Conservation (phyloP, 2,329 filamentous ascomycete genomes). For the Arthrobotrys musiformis region DNA sequence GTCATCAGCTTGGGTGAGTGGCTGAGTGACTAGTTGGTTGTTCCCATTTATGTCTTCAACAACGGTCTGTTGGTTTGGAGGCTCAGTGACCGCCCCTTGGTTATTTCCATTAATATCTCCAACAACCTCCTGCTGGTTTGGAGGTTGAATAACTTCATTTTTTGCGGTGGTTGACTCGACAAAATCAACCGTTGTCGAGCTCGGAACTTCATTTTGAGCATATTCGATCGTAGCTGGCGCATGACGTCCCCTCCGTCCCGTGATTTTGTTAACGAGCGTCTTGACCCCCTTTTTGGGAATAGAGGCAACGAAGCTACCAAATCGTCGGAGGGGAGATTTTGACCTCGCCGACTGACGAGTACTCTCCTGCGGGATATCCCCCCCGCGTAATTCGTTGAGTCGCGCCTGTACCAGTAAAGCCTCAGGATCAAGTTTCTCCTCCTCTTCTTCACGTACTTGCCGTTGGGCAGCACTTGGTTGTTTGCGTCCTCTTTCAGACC, state of each 20-base stretch:
- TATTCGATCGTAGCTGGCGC: not conserved
- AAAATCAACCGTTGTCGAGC: no score
- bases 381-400: not conserved
- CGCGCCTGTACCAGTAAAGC: not conserved
- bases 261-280: not conserved
- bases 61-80: not conserved
- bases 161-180: not conserved
- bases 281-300: conserved; percentile 9
- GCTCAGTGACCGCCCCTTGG: not conserved
- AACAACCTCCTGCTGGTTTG: not conserved
- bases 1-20: not conserved
- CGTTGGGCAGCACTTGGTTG: not conserved
- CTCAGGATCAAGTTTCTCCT: not conserved
- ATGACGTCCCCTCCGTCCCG: not conserved
- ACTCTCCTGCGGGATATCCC: not conserved
- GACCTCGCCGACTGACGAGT: not conserved
- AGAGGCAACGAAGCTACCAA: not conserved
- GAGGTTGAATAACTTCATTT: not conserved
- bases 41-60: not conserved
- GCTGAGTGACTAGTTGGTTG: not conserved
- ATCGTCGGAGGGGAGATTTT: not conserved
- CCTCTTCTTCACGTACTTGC: not conserved
- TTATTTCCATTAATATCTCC: not conserved
- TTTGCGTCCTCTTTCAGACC: no score
- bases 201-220: not conserved